Percentiles rank a stretch among this genome's conserved stretches.
phyloP scores from a whole-genome alignment of 1,284 basidiomycete genomes.

The Pseudozyma sp. region DNA sequence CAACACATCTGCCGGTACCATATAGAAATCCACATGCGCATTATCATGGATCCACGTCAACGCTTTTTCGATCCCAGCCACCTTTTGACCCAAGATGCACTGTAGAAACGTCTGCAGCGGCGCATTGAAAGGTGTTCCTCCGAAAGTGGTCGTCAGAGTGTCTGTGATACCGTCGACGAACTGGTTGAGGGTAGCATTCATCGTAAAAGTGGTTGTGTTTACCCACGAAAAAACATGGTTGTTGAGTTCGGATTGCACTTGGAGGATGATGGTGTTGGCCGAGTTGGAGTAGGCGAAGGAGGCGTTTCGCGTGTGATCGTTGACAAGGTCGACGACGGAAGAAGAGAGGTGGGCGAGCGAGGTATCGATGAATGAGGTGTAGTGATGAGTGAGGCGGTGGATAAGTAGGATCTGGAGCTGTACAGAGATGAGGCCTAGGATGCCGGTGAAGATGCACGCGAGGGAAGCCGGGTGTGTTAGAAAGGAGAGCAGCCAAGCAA shows the following conservation, averaged over 20 bases:
- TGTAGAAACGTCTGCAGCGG: constrained; percentile 52
- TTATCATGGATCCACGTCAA: constrained; percentile 92
- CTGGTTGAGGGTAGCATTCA: constrained; percentile 76
- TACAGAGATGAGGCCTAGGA: constrained; percentile 88
- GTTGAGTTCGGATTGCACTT: constrained; percentile 81
- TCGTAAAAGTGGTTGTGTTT: constrained; percentile 85
- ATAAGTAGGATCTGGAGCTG: constrained; percentile 81
- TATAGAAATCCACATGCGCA: constrained; percentile 80
- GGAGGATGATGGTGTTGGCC: constrained; percentile 79
- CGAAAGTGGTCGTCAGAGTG: constrained; percentile 76
- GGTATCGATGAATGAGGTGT: constrained; percentile 21
- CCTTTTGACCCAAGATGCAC: constrained; percentile 89
- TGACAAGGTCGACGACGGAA: constrained; percentile 80
- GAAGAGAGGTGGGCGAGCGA: constrained; percentile 76
- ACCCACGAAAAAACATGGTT: constrained; percentile 85
- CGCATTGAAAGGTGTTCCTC: constrained; percentile 68
- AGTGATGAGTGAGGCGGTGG: constrained; percentile 45
- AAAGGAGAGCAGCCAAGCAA: constrained; percentile 86
- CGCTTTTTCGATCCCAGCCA: constrained; percentile 84
- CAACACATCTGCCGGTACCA: constrained; percentile 79
- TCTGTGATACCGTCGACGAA: constrained; percentile 71
- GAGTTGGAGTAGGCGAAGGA: constrained; percentile 77
- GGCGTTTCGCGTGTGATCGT: constrained; percentile 82
- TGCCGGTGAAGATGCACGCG: constrained; percentile 86
- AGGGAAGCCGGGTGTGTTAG: constrained; percentile 89